Conservation (phyloP, 2,329 filamentous ascomycete species). For the Conoideocrella luteorostrata region DNA sequence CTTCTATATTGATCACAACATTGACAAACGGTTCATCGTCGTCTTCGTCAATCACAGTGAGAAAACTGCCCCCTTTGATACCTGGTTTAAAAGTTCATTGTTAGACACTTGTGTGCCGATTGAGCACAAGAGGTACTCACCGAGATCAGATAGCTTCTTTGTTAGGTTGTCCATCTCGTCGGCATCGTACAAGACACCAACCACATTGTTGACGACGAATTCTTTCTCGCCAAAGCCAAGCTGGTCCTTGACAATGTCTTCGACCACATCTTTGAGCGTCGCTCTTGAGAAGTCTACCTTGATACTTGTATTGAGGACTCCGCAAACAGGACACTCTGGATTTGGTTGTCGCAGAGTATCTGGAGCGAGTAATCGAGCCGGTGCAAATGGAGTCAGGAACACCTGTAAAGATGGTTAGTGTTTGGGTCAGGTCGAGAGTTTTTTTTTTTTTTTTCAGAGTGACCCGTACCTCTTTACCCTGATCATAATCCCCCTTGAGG, state of each 20-base stretch:
- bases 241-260: slow-evolving; percentile 62
- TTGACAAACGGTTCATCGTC: slow-evolving; percentile 71
- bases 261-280: slow-evolving; percentile 73
- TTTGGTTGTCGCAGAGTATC: slow-evolving; percentile 60
- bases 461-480: slow-evolving; percentile 62
- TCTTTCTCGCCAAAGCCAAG: slow-evolving; percentile 74
- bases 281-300: slow-evolving; percentile 63
- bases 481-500: slow-evolving; percentile 61
- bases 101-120: neutral
- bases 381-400: slow-evolving; percentile 67
- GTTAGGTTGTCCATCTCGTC: slow-evolving; percentile 81
- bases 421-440: neutral
- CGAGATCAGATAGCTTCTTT: slow-evolving; percentile 73
- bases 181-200: slow-evolving; percentile 77
- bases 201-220: slow-evolving; percentile 68
- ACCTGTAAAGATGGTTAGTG: slow-evolving; percentile 40
- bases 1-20: slow-evolving; percentile 64
- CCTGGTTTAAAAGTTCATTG: slow-evolving; percentile 35
- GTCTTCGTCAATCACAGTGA: slow-evolving; percentile 81
- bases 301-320: slow-evolving; percentile 62
- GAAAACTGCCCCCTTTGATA: slow-evolving; percentile 64
- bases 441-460: neutral
- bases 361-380: slow-evolving; percentile 51
- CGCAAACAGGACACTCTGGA: slow-evolving; percentile 76
- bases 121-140: slow-evolving; percentile 28